phyloP scores from a whole-genome alignment of 2,329 filamentous ascomycete species.

The Gremmenia infestans region DNA sequence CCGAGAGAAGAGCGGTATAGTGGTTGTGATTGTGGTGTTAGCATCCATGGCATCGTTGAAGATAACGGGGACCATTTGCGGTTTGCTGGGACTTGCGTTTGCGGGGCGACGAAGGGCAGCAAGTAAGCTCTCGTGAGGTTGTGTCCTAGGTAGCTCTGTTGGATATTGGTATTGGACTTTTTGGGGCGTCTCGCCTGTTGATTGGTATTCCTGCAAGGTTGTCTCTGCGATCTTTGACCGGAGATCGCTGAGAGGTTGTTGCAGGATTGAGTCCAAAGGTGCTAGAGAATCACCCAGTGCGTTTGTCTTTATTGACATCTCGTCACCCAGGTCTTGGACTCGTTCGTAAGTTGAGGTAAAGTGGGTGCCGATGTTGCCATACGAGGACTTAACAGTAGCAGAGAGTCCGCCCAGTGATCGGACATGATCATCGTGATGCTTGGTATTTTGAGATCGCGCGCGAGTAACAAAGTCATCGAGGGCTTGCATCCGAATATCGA shows the following conservation, averaged over 20 bases:
- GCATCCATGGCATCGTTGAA: constrained; percentile 27
- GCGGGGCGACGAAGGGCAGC: constrained; percentile 39
- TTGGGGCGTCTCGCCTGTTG: constrained; percentile 81
- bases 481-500: constrained; percentile 82
- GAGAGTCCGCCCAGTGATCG: constrained; percentile 63
- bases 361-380: constrained; percentile 64
- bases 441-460: constrained; percentile 73
- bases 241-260: constrained; percentile 66
- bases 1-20: constrained; percentile 1
- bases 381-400: constrained; percentile 65
- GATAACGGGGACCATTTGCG: constrained; percentile 32
- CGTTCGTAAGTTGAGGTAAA: constrained; percentile 65
- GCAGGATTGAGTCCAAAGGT: constrained; percentile 56
- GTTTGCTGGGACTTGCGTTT: constrained; percentile 28
- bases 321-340: constrained; percentile 62
- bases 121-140: constrained; percentile 52
- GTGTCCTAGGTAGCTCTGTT: constrained; percentile 71
- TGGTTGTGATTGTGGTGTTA: constrained; percentile 9
- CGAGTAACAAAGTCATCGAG: constrained; percentile 86
- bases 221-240: constrained; percentile 62
- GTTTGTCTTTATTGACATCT: constrained; percentile 57
- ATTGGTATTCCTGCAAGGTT: constrained; percentile 70
- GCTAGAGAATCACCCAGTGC: constrained; percentile 56
- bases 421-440: constrained; percentile 66
- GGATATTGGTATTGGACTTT: constrained; percentile 80